Conservation (phyloP, 305 asterid genomes). For the Fraxinus dipetala region DNA sequence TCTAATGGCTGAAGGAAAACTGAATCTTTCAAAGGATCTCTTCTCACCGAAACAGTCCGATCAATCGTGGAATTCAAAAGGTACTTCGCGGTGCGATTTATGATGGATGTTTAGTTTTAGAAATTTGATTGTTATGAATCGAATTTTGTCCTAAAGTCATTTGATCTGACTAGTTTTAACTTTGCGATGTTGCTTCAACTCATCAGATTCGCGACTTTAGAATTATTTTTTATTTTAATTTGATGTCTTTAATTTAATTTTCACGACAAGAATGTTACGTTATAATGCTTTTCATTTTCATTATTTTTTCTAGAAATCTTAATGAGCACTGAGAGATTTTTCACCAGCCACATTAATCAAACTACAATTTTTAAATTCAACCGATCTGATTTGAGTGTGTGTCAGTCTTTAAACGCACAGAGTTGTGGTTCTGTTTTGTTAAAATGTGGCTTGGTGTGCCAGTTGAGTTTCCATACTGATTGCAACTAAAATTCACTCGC, state of each 20-base stretch:
- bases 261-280: background rate
- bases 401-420: background rate
- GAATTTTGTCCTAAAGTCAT: conserved; percentile 27
- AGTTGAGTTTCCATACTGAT: background rate
- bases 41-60: conserved; percentile 50
- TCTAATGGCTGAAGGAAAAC: conserved; percentile 58
- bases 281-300: background rate
- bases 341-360: background rate
- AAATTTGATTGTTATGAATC: conserved; percentile 26
- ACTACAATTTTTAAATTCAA: conserved; percentile 13
- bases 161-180: conserved; percentile 37
- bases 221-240: conserved; percentile 14
- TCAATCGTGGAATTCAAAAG: conserved; percentile 72
- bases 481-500: background rate
- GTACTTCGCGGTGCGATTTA: conserved; percentile 30
- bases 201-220: conserved; percentile 37
- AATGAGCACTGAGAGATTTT: background rate
- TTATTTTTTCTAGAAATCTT: background rate
- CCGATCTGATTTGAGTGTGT: background rate
- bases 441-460: background rate
- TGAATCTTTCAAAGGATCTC: conserved; percentile 62
- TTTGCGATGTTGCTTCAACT: conserved; percentile 22
- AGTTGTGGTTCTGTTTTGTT: conserved; percentile 4
- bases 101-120: conserved; percentile 19
- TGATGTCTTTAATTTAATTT: background rate